These are phyloP conservation scores for Cryptococcus sp. DNA, from an alignment of 1,284 basidiomycete genomes.

Conservation along the genomic window DNA sequence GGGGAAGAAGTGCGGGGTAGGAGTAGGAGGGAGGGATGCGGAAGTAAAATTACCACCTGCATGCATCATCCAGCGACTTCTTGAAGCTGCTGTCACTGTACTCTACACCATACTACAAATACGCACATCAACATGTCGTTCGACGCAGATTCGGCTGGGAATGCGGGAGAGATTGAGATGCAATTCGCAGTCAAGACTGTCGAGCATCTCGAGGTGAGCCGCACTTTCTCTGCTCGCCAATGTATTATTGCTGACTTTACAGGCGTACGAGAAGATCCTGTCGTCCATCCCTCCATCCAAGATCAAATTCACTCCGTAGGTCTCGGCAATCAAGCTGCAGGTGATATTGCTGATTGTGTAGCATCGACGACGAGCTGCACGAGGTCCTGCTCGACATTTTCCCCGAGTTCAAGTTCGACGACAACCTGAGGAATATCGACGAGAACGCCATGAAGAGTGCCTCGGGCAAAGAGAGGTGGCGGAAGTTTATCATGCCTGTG, in stretches of 20 bases:
- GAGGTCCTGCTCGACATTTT: slow-evolving; percentile 70
- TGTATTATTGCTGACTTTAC: slow-evolving; percentile 4
- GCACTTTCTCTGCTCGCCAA: too few species aligned
- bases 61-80: too few species aligned
- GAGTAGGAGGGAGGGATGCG: too few species aligned
- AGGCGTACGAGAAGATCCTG: slow-evolving; percentile 95
- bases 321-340: slow-evolving; percentile 8
- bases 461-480: slow-evolving; percentile 87
- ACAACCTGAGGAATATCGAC: slow-evolving; percentile 64
- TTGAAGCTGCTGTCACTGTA: too few species aligned
- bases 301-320: slow-evolving; percentile 74
- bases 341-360: slow-evolving; percentile 36
- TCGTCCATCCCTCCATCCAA: slow-evolving; percentile 71
- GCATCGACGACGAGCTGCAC: slow-evolving; percentile 87
- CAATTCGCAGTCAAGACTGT: slow-evolving; percentile 97
- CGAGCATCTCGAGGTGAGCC: slow-evolving; percentile 82
- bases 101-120: neutral
- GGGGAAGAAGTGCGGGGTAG: too few species aligned
- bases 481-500: slow-evolving; percentile 78
- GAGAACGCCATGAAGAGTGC: slow-evolving; percentile 93
- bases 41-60: too few species aligned
- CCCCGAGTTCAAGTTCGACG: slow-evolving; percentile 73
- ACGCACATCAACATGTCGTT: slow-evolving; percentile 51
- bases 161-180: slow-evolving; percentile 92
- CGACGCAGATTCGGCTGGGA: slow-evolving; percentile 79